Conservation (phyloP, 2,329 filamentous ascomycete genomes). For the Stachybotrys chartarum region DNA sequence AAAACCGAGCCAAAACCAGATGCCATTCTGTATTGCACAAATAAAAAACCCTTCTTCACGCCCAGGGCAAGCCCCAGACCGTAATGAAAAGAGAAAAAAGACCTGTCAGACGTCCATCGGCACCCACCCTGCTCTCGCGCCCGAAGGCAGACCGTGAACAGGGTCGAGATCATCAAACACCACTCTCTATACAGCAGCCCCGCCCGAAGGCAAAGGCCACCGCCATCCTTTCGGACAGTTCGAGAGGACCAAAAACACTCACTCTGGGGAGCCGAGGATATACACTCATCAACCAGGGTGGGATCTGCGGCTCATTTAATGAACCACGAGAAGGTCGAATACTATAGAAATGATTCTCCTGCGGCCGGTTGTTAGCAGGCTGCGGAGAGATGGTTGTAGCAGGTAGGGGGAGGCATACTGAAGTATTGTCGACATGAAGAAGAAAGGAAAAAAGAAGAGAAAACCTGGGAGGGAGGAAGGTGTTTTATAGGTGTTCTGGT, state of each 20-base stretch:
- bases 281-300: conserved; percentile 90
- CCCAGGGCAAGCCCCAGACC: conserved; percentile 36
- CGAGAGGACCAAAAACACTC: conserved; percentile 60
- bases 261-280: conserved; percentile 87
- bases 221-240: conserved; percentile 56
- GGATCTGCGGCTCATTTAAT: conserved; percentile 87
- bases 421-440: conserved; percentile 58
- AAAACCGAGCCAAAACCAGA: too few species aligned
- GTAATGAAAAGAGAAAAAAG: conserved; percentile 49
- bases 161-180: conserved; percentile 87
- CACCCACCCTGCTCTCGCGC: conserved; percentile 71
- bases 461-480: conserved; percentile 17
- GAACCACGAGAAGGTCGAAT: conserved; percentile 87
- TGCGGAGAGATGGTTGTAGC: conserved; percentile 1
- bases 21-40: too few species aligned
- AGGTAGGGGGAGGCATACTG: conserved; percentile 35
- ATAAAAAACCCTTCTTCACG: conserved; percentile 48
- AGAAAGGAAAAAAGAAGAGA: conserved; percentile 38
- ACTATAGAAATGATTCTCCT: conserved; percentile 98
- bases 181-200: conserved; percentile 68
- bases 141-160: conserved; percentile 65
- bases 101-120: conserved; percentile 87
- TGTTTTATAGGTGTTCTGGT: conserved; percentile 33
- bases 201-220: conserved; percentile 13
- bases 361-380: conserved; percentile 17